Percentiles rank a stretch among this genome's conserved stretches.
Conservation (phyloP, 2,329 filamentous ascomycete genomes). For the Epicoccum nigrum region DNA sequence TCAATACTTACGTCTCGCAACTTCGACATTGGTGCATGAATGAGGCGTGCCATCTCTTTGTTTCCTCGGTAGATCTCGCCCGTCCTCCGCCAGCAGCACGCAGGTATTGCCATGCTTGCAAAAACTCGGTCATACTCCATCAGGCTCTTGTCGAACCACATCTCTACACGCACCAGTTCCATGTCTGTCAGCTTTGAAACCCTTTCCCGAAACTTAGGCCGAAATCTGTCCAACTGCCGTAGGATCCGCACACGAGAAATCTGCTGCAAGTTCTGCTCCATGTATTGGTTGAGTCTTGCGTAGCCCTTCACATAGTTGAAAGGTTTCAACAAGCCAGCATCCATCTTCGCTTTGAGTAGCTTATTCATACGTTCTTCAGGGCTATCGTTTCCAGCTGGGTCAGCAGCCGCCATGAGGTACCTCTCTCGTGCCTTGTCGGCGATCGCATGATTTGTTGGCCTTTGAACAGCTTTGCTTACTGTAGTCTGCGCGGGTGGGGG, state of each 20-base stretch:
- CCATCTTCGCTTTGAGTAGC: constrained; percentile 92
- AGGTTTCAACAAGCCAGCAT: constrained; percentile 89
- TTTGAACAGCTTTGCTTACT: constrained; percentile 62
- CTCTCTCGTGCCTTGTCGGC: constrained; percentile 77
- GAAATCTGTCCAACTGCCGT: constrained; percentile 87
- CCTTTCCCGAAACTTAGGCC: constrained; percentile 94
- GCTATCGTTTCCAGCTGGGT: constrained; percentile 82
- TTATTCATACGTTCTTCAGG: constrained; percentile 96
- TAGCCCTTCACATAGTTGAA: constrained; percentile 99
- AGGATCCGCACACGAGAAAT: constrained; percentile 88
- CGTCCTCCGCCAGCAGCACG: constrained; percentile 95
- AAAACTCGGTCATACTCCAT: constrained; percentile 99
- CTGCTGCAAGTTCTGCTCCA: constrained; percentile 85
- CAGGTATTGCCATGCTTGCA: constrained; percentile 97
- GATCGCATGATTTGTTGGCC: constrained; percentile 66
- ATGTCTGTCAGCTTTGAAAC: constrained; percentile 92
- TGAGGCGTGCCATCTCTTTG: constrained; percentile 97
- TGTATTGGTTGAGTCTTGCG: constrained; percentile 84
- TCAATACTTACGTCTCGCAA: constrained; percentile 78
- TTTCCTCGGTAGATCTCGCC: constrained; percentile 98
- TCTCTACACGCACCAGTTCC: constrained; percentile 92
- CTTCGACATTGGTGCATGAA: constrained; percentile 88
- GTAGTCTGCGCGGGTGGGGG: constrained; percentile 52
- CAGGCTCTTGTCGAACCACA: constrained; percentile 97
- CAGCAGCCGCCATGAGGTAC: constrained; percentile 96